A percentile compares a stretch with the other conserved stretches of the same genome.
These are phyloP conservation scores for Kluyveromyces sp. DNA, from an alignment of 1,139 yeast genomes.

Conservation along the genomic window DNA sequence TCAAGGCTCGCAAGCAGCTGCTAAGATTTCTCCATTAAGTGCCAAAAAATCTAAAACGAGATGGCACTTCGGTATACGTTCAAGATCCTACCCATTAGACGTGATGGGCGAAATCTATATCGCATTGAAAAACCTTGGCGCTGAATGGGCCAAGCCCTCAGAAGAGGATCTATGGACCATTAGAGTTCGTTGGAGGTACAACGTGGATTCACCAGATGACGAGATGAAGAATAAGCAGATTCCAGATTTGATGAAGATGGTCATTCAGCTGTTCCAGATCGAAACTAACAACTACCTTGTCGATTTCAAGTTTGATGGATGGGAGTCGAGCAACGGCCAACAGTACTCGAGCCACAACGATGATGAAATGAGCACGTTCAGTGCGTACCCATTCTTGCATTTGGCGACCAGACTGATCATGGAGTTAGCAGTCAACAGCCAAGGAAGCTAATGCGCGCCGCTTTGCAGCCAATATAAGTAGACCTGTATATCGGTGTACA, in stretches of 20 bases:
- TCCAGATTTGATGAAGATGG: conserved; percentile 93
- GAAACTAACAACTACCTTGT: conserved; percentile 95
- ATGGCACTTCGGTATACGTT: conserved; percentile 98
- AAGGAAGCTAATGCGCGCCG: conserved; percentile 29
- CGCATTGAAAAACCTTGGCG: conserved; percentile 87
- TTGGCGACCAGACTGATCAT: conserved; percentile 85
- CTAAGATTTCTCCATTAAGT: conserved; percentile 65
- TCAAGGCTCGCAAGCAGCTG: conserved; percentile 39
- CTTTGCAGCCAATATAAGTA: not conserved
- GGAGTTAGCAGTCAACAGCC: conserved; percentile 92
- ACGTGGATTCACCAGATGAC: conserved; percentile 30
- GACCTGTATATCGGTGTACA: no score
- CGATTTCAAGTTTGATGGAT: conserved; percentile 96
- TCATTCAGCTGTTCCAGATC: conserved; percentile 88
- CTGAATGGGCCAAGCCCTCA: conserved; percentile 94
- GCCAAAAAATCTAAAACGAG: conserved; percentile 85
- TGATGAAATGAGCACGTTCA: conserved; percentile 75
- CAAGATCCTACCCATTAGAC: conserved; percentile 92
- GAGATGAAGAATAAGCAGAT: conserved; percentile 26
- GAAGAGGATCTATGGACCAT: conserved; percentile 96
- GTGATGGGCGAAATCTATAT: conserved; percentile 98
- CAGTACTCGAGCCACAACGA: conserved; percentile 35
- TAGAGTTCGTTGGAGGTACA: conserved; percentile 87
- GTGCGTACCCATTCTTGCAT: conserved; percentile 92
- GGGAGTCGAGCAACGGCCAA: conserved; percentile 51